These are phyloP conservation scores for Talaromyces atroroseus DNA, from an alignment of 2,329 filamentous ascomycete genomes.

Conservation along the genomic window DNA sequence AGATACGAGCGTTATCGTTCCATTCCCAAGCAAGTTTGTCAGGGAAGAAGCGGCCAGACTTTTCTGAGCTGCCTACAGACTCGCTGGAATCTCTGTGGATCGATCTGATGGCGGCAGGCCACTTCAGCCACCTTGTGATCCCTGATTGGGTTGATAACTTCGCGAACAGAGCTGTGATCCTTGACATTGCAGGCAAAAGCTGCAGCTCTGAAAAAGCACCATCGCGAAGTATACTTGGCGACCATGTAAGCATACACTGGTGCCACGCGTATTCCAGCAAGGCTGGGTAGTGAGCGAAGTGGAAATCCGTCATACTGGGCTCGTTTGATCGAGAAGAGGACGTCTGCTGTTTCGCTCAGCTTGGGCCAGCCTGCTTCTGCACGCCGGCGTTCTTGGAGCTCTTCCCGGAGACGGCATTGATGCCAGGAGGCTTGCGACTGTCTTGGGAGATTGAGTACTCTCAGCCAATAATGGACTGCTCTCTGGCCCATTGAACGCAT, in stretches of 20 bases:
- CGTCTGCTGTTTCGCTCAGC: constrained; percentile 43
- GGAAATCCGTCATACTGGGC: constrained; percentile 37
- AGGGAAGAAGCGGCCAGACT: constrained; percentile 37
- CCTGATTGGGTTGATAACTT: constrained; percentile 44
- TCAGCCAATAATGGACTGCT: constrained; percentile 6
- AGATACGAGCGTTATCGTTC: neutral
- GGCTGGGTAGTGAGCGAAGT: constrained; percentile 23
- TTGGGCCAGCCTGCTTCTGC: constrained; percentile 26
- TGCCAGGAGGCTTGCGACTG: constrained; percentile 37
- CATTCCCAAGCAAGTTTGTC: constrained; percentile 5
- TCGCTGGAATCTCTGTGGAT: constrained; percentile 27
- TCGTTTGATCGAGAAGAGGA: constrained; percentile 39
- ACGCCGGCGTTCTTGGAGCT: constrained; percentile 32
- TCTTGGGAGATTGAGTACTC: constrained; percentile 28
- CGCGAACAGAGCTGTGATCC: constrained; percentile 26
- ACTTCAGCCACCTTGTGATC: constrained; percentile 32
- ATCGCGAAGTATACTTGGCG: constrained; percentile 40
- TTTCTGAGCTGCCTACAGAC: constrained; percentile 25
- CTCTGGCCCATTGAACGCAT: constrained; percentile 6
- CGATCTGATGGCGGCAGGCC: constrained; percentile 36
- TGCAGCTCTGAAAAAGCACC: constrained; percentile 37
- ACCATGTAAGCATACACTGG: constrained; percentile 39
- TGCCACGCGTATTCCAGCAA: constrained; percentile 18
- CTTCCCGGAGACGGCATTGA: constrained; percentile 34
- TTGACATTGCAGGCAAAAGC: constrained; percentile 28